Base-by-base conservation (phyloP, 306 rosid genomes). In the Senna siamea region DNA sequence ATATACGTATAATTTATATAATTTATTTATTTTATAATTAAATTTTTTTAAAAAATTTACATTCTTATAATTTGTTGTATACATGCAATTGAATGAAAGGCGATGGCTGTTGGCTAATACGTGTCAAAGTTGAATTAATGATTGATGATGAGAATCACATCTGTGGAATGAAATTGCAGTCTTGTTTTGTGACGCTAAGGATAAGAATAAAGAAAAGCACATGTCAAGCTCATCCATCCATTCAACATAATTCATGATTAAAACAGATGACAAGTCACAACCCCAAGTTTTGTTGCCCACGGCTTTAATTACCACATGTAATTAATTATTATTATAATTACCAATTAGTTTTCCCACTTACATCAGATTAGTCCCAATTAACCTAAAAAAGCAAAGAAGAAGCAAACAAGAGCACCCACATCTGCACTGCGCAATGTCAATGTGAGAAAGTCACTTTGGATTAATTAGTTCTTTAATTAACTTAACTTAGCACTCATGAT, bases 331-430 rank as follows among this genome's bases (percentile, higher is more conserved):
- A 70, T 74, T 44, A 70, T 44, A 30, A 50, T 70, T 48, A 11
- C 68, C 73, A 77, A 83, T 83, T 75, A 83, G 81, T 75, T 66
- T 55, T 60, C 75, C 81, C 86, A 75, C 72, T 78, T 43, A 79
- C 86, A 82, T 69, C 80, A 73, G 77, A 70, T 70, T 70, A 63
- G 75, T 82, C 80, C 80, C 78, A 69, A 78, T 78, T 69, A 78
- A 74, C 61, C 66, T 50, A 55, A 6, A 62, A 69, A 7, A 18
- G 2, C 18, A 14, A 47, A 47, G n/a, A 43, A 64, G 2, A 12
- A 59, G 13, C 8, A 14, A 37, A 17, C 18, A 64, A 55, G 3
- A 74, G 66, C 74, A 13, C 44, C n/a, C 67, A 61, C 48, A 4
- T 35, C n/a, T n/a, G n/a, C 30, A 26, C 68, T 62, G 67, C 67